phyloP scores from a whole-genome alignment of 768 basidiomycete genomes.

The Phaeotremella skinneri region DNA sequence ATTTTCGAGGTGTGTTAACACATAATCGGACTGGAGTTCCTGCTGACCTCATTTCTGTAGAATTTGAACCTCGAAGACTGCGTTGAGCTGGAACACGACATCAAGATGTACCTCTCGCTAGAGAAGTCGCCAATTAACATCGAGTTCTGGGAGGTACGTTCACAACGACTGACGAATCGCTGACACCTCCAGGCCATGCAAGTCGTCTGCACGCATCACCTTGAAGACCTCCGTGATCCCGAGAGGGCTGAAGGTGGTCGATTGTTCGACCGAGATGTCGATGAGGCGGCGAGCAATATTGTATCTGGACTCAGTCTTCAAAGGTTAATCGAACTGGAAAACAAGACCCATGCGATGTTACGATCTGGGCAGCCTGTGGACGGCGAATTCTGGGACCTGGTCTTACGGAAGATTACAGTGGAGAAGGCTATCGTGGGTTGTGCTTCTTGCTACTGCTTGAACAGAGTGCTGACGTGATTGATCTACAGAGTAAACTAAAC shows the following conservation, averaged over 20 bases:
- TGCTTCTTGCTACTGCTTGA: not conserved
- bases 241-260: slow-evolving; percentile 45
- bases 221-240: slow-evolving; percentile 66
- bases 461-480: not conserved
- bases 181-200: slow-evolving; percentile 75
- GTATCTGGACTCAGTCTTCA: slow-evolving; percentile 83
- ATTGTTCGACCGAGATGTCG: slow-evolving; percentile 62
- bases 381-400: slow-evolving; percentile 94
- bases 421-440: slow-evolving; percentile 87
- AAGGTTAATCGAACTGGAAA: slow-evolving; percentile 76
- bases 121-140: slow-evolving; percentile 81
- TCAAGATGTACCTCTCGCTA: slow-evolving; percentile 82
- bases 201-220: slow-evolving; percentile 86
- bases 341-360: slow-evolving; percentile 81
- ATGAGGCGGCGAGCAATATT: slow-evolving; percentile 75
- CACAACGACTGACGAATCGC: slow-evolving; percentile 6
- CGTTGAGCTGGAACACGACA: slow-evolving; percentile 90
- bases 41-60: slow-evolving; percentile 55
- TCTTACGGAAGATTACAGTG: slow-evolving; percentile 86
- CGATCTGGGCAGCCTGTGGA: slow-evolving; percentile 90
- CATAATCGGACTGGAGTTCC: not conserved
- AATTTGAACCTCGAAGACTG: slow-evolving; percentile 83
- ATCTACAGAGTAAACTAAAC: slow-evolving; percentile 78
- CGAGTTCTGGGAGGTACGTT: slow-evolving; percentile 91
- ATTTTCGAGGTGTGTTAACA: slow-evolving; percentile 77